phyloP scores from a whole-genome alignment of 108 stramenopile species.

The Nitzschia putrida region DNA sequence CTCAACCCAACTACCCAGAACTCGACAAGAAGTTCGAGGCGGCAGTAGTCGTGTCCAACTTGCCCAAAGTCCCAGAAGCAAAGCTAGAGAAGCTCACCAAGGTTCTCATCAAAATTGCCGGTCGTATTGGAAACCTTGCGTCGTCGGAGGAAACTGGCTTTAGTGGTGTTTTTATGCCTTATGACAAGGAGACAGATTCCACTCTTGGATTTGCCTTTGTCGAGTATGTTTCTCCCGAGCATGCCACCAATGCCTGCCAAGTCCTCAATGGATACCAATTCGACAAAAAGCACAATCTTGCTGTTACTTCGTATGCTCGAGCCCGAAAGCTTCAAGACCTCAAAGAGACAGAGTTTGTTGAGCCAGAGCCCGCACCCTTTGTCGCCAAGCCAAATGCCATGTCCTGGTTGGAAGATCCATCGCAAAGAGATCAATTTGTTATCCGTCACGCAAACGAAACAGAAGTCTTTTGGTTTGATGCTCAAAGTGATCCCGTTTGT shows the following conservation, averaged over 20 bases:
- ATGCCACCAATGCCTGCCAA: constrained; percentile 89
- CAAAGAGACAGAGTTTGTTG: constrained; percentile 61
- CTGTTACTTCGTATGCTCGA: constrained; percentile 75
- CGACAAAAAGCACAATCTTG: constrained; percentile 89
- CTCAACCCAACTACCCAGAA: constrained; percentile 72
- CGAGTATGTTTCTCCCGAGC: constrained; percentile 86
- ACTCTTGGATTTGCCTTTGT: constrained; percentile 91
- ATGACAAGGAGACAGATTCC: constrained; percentile 56
- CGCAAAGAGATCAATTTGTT: constrained; percentile 91
- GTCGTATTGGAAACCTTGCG: constrained; percentile 67
- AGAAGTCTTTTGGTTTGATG: constrained; percentile 87
- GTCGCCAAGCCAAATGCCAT: constrained; percentile 84
- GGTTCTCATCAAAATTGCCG: constrained; percentile 69
- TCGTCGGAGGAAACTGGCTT: constrained; percentile 49
- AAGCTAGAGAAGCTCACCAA: constrained; percentile 81
- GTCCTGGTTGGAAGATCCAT: constrained; percentile 90
- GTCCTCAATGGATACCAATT: constrained; percentile 89
- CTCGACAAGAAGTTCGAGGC: constrained; percentile 68
- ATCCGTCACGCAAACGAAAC: constrained; percentile 93
- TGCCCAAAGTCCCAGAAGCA: constrained; percentile 77
- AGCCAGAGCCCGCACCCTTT: constrained; percentile 83
- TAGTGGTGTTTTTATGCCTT: constrained; percentile 65
- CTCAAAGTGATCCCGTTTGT: constrained; percentile 74
- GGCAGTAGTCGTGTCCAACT: constrained; percentile 77
- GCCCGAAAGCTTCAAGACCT: constrained; percentile 57